These are phyloP conservation scores for Dryas alaskensis DNA, from an alignment of 306 rosid species.

Conservation along the genomic window DNA sequence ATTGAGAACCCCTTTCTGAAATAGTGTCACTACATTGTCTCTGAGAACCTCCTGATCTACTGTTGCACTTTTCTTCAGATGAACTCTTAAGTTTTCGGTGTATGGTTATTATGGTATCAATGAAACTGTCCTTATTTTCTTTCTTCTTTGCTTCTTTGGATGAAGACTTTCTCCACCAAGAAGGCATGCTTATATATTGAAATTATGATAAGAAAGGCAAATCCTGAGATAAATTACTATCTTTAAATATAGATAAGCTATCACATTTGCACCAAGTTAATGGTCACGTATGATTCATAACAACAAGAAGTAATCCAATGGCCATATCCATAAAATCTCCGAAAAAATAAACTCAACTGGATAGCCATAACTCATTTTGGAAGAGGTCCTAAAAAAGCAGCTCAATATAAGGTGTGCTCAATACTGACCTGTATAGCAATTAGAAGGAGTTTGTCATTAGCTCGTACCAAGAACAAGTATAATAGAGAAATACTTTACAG, in stretches of 20 bases:
- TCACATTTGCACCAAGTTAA: conserved; percentile 27
- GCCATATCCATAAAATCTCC: conserved; percentile 20
- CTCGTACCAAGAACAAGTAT: conserved; percentile 20
- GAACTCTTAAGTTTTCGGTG: conserved; percentile 66
- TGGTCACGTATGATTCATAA: conserved; percentile 23
- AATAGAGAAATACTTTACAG: not conserved
- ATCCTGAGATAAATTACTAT: conserved; percentile 21
- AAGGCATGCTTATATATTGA: conserved; percentile 54
- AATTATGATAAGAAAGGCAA: conserved; percentile 12
- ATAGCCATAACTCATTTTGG: conserved; percentile 11
- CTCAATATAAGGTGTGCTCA: conserved; percentile 7
- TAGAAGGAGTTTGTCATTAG: conserved; percentile 29
- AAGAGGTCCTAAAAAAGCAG: conserved; percentile 20
- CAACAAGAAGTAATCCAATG: conserved; percentile 20
- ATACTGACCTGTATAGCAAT: conserved; percentile 37
- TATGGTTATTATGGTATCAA: conserved; percentile 60
- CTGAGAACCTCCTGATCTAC: conserved; percentile 60
- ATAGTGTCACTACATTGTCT: conserved; percentile 56
- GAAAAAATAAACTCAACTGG: conserved; percentile 4
- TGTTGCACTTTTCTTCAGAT: conserved; percentile 59
- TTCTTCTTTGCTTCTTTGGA: conserved; percentile 86
- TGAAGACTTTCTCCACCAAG: conserved; percentile 84
- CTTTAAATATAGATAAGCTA: conserved; percentile 26
- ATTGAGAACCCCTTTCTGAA: conserved; percentile 75
- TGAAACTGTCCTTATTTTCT: conserved; percentile 61